These are phyloP conservation scores for Osmanthus fragrans DNA, from an alignment of 257 asterid species.

Conservation along the genomic window DNA sequence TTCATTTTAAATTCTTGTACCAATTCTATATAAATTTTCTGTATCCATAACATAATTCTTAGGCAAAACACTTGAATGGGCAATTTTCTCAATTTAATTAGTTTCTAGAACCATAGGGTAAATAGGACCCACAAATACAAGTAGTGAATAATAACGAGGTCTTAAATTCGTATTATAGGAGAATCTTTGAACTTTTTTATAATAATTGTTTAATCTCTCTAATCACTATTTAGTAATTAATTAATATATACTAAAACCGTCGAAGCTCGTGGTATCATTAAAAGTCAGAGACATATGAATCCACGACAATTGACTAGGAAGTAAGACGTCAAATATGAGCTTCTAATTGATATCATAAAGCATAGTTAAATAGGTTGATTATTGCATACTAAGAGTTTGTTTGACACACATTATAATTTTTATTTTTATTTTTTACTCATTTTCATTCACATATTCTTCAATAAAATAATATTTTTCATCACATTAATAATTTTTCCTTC, in stretches of 20 bases:
- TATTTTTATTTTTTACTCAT: too few species aligned
- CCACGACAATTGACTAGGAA: not conserved
- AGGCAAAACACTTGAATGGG: too few species aligned
- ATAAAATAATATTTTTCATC: too few species aligned
- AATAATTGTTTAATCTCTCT: not conserved
- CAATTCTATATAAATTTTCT: too few species aligned
- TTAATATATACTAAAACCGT: not conserved
- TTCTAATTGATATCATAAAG: too few species aligned
- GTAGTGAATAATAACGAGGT: not conserved
- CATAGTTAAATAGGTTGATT: too few species aligned
- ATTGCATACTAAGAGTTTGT: too few species aligned
- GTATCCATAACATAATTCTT: too few species aligned
- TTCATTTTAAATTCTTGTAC: too few species aligned
- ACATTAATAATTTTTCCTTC: too few species aligned
- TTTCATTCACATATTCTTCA: too few species aligned
- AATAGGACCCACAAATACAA: not conserved
- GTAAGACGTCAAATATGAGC: not conserved
- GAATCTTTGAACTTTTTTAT: not conserved
- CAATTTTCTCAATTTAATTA: not conserved
- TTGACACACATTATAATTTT: too few species aligned
- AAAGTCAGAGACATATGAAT: not conserved
- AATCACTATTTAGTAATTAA: not conserved
- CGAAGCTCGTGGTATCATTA: not conserved
- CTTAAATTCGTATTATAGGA: not conserved
- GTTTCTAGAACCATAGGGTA: not conserved